Base-by-base conservation (phyloP, 1,139 yeast species). In the Geotrichum macrosporum region DNA sequence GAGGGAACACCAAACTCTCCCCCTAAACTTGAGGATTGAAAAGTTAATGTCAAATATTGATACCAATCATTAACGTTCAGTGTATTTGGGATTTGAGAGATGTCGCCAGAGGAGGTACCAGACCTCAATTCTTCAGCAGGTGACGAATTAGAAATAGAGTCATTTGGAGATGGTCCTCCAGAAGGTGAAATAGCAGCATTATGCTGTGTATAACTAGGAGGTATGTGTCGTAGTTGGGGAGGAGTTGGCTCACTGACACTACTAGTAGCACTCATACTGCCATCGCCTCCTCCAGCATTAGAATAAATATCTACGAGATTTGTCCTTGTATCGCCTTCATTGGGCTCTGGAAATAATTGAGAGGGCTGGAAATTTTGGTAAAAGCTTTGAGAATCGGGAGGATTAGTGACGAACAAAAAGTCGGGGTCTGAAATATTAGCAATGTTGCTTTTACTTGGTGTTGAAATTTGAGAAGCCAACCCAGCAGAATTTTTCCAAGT, bases 21-120 rank as follows among this genome's bases (percentile, higher is more conserved):
- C n/a, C n/a, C n/a, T 12, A 22, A 27, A 15, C 34, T 13, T 5
- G 22, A 39, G 19, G 18, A 24, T 27, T 46, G 46, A 10, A 41
- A 35, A 2, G 60, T 57, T 20, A 57, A 48, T 50, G 61, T 51
- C 40, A 67, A 52, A 48, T 61, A 64, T 35, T 65, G 65, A 53
- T 67, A 67, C 72, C 72, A 68, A 47, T 68, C 72, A 9, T 64
- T 66, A 44, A 68, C 59, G 44, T 62, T 63, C 37, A 68, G 54
- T 15, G 68, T 57, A 50, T 56, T 63, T 2, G 70, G 70, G 1
- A 59, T 57, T 16, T 35, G 39, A n/a, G 46, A 34, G n/a, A n/a
- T 19, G 34, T 50, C 55, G 18, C 42, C 41, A 8, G 15, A n/a
- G 15, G 35, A 9, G 13, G 15, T 29, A 8, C 15, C 10, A 24